Conservation (phyloP, 345 rosid species). For the Pistacia integerrima region DNA sequence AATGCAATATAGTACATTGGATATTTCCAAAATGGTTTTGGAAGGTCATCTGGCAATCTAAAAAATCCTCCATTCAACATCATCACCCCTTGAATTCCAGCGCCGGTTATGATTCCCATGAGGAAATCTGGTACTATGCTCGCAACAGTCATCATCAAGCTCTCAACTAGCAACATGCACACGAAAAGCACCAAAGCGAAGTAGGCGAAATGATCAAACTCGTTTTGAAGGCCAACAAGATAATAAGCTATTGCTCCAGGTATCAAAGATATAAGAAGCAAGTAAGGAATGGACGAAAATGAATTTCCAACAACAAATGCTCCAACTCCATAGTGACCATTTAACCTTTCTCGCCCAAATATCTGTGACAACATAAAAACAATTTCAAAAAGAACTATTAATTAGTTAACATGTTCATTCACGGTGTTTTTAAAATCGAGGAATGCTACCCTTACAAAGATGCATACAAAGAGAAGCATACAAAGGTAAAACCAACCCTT, state of each 20-base stretch:
- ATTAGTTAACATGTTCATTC: no score
- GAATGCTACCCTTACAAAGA: no score
- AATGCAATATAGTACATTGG: constrained; percentile 45
- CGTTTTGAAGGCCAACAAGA: constrained; percentile 42
- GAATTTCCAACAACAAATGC: constrained; percentile 55
- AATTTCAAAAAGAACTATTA: no score
- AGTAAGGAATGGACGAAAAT: constrained; percentile 46
- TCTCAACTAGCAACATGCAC: constrained; percentile 46
- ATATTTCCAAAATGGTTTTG: constrained; percentile 48
- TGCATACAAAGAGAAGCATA: no score
- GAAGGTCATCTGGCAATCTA: constrained; percentile 43
- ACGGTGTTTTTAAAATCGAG: neutral
- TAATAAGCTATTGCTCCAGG: constrained; percentile 54
- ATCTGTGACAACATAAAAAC: constrained; percentile 22
- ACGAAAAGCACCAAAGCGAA: constrained; percentile 38
- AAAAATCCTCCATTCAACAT: constrained; percentile 51
- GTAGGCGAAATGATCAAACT: constrained; percentile 39
- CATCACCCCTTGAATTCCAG: constrained; percentile 58
- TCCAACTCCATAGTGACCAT: constrained; percentile 55
- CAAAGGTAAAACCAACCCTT: no score
- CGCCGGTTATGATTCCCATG: constrained; percentile 57
- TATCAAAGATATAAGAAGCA: constrained; percentile 35
- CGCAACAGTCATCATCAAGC: constrained; percentile 65
- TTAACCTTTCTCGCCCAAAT: constrained; percentile 52
- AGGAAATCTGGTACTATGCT: constrained; percentile 54